phyloP scores from a whole-genome alignment of 495 filamentous ascomycete species.

The Penicillium canescens region DNA sequence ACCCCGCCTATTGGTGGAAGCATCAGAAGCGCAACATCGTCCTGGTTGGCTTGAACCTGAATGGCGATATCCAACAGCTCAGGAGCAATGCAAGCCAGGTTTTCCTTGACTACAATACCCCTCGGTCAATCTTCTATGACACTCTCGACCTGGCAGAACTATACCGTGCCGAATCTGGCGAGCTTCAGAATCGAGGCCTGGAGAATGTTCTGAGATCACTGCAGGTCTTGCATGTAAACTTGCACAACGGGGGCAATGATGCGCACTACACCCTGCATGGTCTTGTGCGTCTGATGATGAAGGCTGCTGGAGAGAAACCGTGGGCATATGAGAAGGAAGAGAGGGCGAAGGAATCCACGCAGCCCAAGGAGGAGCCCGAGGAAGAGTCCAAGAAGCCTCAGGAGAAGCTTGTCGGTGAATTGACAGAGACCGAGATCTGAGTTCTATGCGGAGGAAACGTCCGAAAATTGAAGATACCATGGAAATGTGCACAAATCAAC shows the following conservation, averaged over 20 bases:
- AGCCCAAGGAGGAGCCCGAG: neutral
- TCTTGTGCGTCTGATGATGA: conserved; percentile 66
- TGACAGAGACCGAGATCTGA: too few species aligned
- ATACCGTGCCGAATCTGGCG: conserved; percentile 57
- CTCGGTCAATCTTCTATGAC: conserved; percentile 47
- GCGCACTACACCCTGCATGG: conserved; percentile 80
- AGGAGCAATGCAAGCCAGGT: conserved; percentile 51
- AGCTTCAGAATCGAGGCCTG: conserved; percentile 54
- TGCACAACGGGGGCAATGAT: conserved; percentile 97
- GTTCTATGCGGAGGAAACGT: too few species aligned
- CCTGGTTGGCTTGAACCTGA: conserved; percentile 76
- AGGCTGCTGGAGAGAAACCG: conserved; percentile 2
- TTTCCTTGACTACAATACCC: conserved; percentile 2
- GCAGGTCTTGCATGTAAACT: conserved; percentile 57
- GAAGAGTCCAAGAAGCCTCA: neutral
- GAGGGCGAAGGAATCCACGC: too few species aligned
- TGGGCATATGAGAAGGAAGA: neutral
- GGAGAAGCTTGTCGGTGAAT: too few species aligned
- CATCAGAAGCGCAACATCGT: conserved; percentile 58
- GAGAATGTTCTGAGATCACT: conserved; percentile 61
- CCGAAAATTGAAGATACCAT: too few species aligned
- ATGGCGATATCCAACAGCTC: conserved; percentile 67
- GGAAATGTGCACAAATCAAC: too few species aligned
- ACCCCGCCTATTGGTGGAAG: conserved; percentile 1
- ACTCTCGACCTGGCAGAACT: conserved; percentile 69